Evolutionary conservation across 2,329 filamentous ascomycete genomes (phyloP), one percentile per base, ranked within the genome.

Genomic region (Tolypocladium paradoxum): DNA sequence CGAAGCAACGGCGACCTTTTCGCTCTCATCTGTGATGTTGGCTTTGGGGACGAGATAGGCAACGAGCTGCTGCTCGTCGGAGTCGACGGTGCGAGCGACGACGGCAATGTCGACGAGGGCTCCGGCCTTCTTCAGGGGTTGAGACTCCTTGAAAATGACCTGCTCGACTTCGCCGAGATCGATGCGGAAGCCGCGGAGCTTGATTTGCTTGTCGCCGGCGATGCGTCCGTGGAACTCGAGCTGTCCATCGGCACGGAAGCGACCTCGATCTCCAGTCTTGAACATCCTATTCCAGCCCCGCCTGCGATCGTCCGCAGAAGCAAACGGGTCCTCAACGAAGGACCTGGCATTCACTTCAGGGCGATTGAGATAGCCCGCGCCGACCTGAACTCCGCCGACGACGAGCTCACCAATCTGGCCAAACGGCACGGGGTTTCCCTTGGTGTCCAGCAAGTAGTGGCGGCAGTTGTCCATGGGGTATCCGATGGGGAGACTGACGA

Each of bases 261-360:
- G 66, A 4, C 66, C 72, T 1, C 60, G 52, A 56, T 77, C 74
- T 6, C 74, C 74, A 0, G 73, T 76, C 29, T 61, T 57, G 54
- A 73, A 73, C 64, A 71, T 74, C 38, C 66, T 54, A 38, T 70
- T 70, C 54, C 65, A 61, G 2, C 62, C 59, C 2, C 54, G 46
- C 24, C 53, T 35, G 35, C 45, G 35, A 2, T 57, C 59, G 3
- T 65, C 68, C 22, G 61, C 53, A 2, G 56, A 56, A 7, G 60
- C 59, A 54, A 63, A 61, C 1, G 57, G 57, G 20, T 58, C 56
- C 35, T 50, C 43, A 35, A 61, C 49, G 48, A 61, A 57, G 29
- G 53, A 90, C 16, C 72, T 68, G 0, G 71, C 66, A 1, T 83
- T 87, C 48, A 85, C 68, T 63, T 62, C 56, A 0, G 63, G 61